Evolutionary conservation across 768 basidiomycete species (phyloP), one percentile per base, ranked within the genome.

Genomic region (Neoboletus brunneissimus): DNA sequence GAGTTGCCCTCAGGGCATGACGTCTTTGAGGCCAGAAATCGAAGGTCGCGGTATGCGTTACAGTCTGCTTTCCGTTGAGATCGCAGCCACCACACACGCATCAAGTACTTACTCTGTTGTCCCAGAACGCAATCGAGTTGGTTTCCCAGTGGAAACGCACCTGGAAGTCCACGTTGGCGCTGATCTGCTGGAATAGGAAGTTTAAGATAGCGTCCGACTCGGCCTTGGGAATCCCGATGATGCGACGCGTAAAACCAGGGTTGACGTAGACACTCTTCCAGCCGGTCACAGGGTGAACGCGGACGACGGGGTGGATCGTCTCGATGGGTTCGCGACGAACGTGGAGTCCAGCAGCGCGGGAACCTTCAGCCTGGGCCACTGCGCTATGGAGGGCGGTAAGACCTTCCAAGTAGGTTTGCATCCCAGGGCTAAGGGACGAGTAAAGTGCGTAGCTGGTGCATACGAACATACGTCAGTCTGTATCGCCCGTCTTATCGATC

Each of bases 231-330:
- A 92, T 77, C 46, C 86, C 89, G 55, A 89, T 72, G 64, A 94
- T 88, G 53, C 85, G 82, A 41, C 87, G 83, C 3, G 89, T 91
- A 74, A 94, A 94, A 16, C 90, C 87, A 35, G 87, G 84, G 67
- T 94, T 92, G 66, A 93, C 86, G 64, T 86, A 92, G 58, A 94
- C 73, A 56, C 83, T 85, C 79, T 93, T 92, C 83, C 86, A 88
- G 13, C 91, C 89, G 1, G 91, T 94, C 2, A 79, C 85, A 20
- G 92, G 91, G 68, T 93, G 87, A 12, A 92, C 89, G 46, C 91
- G 85, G 52, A 94, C 88, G 46, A 94, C 76, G 18, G 91, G 91
- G 69, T 93, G 91, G 32, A 88, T 64, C 5, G 81, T 81, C 72
- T 90, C 88, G 55, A 90, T 72, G 50, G 81, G 78, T 54, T 87